phyloP scores from a whole-genome alignment of 441 rosid species.

The Syzygium syzygioides region DNA sequence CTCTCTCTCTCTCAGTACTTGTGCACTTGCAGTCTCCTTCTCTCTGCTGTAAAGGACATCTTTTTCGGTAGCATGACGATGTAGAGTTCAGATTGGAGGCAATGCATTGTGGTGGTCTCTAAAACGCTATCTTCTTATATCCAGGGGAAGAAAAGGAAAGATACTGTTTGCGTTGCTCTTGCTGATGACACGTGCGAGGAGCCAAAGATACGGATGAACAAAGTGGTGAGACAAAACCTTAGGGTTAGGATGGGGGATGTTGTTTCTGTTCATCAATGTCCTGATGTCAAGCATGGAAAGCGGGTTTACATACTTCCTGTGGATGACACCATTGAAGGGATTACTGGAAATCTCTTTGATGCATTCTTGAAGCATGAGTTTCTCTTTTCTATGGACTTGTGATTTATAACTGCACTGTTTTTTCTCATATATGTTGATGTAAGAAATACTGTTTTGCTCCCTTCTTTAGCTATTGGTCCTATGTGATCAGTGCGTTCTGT shows the following conservation, averaged over 20 bases:
- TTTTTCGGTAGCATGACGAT: background rate
- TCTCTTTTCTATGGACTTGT: background rate
- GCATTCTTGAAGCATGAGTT: constrained; percentile 46
- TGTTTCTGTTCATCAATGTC: constrained; percentile 41
- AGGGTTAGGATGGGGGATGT: constrained; percentile 49
- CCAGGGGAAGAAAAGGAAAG: constrained; percentile 45
- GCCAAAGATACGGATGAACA: constrained; percentile 41
- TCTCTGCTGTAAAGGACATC: background rate
- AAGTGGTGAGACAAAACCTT: constrained; percentile 37
- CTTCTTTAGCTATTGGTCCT: background rate
- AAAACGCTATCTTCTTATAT: background rate
- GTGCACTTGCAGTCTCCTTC: background rate
- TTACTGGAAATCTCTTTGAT: constrained; percentile 39
- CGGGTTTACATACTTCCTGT: constrained; percentile 39
- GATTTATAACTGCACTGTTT: background rate
- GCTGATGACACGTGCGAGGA: constrained; percentile 45
- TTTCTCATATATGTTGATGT: background rate
- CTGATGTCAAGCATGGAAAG: constrained; percentile 39
- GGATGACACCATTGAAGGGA: too few relatives aligned
- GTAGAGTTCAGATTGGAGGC: background rate
- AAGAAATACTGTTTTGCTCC: background rate
- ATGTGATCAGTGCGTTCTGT: background rate
- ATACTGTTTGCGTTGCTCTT: constrained; percentile 42
- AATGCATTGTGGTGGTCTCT: background rate
- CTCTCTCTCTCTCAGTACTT: background rate